phyloP scores from a whole-genome alignment of 495 filamentous ascomycete genomes.

The Tuber indicum region DNA sequence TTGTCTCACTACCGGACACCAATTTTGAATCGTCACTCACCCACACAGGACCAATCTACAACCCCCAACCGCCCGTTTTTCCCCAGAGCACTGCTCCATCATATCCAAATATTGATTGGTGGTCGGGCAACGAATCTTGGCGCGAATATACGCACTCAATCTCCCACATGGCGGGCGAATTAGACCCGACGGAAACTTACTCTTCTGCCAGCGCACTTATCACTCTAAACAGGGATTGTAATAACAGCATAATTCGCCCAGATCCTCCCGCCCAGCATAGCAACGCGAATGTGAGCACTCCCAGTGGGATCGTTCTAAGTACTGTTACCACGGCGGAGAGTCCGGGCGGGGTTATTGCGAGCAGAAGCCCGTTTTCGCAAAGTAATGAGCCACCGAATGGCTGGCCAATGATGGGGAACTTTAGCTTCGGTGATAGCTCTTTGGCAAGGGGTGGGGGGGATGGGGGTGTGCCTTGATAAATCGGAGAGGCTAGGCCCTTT shows the following conservation, averaged over 20 bases:
- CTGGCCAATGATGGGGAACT: constrained; percentile 22
- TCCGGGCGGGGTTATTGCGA: constrained; percentile 20
- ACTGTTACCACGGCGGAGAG: constrained; percentile 20
- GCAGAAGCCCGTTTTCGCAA: constrained; percentile 20
- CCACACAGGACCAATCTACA: constrained; percentile 21
- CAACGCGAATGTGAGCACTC: constrained; percentile 13
- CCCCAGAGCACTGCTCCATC: background rate
- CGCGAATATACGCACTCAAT: constrained; percentile 37
- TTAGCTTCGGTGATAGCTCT: constrained; percentile 30
- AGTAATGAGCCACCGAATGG: constrained; percentile 21
- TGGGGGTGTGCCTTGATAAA: constrained; percentile 9
- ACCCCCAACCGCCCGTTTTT: constrained; percentile 14
- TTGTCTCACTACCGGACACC: constrained; percentile 14
- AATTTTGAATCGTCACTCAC: constrained; percentile 20
- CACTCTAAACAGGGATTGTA: constrained; percentile 37
- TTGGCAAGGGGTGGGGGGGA: constrained; percentile 32
- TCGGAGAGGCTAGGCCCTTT: background rate
- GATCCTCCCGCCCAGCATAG: constrained; percentile 29
- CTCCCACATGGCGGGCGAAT: constrained; percentile 36
- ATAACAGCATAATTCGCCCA: constrained; percentile 28
- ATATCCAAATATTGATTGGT: constrained; percentile 12
- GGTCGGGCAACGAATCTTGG: constrained; percentile 38
- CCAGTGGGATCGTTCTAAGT: constrained; percentile 14
- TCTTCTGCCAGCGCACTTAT: constrained; percentile 37
- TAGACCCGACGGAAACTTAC: constrained; percentile 39